Evolutionary conservation across 2,329 filamentous ascomycete species (phyloP), one percentile per base, ranked within the genome.

Genomic region (Ceratocystis smalleyi): DNA sequence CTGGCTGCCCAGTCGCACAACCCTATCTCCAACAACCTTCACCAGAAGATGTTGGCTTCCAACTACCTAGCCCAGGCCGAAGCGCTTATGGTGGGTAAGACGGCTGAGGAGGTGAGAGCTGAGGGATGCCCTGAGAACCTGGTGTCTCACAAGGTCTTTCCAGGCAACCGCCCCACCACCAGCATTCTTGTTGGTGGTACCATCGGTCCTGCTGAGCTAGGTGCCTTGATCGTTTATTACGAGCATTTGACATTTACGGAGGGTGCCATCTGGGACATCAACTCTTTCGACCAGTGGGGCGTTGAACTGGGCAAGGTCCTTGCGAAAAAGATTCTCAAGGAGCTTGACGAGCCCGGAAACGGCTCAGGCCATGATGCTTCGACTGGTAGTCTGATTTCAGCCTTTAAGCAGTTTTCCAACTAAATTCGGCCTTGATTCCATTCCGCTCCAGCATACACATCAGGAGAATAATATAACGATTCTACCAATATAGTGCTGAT

Each of bases 241-340:
- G 94, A 99, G 82, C 94, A 99, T 78, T 78, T 97, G 67, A 97
- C 94, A 65, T 99, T 99, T 76, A 95, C 89, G 45, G 94, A 99
- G 79, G 94, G 94, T 71, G 92, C 91, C 62, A 81, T 99, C 74
- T 99, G 94, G 94, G 95, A 97, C 79, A 96, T 99, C 81, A 99
- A 99, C 84, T 91, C 87, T 72, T 99, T 97, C 74, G 94, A 99
- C 78, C 94, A 99, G 81, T 99, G 94, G 94, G 94, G 94, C 77
- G 94, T 99, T 55, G 94, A 99, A 81, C 80, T 99, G 68, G 94
- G 94, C 75, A 99, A 99, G 86, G 85, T 87, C 49, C 79, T 99
- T 69, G 94, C 94, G 67, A 97, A 92, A 85, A 91, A 90, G 79
- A 91, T 91, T 68, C 86, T 89, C 70, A 76, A 77, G 69, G 94